Evolutionary conservation across 164 flowering plant genomes (phyloP).

Genomic region (Stephania japonica): DNA sequence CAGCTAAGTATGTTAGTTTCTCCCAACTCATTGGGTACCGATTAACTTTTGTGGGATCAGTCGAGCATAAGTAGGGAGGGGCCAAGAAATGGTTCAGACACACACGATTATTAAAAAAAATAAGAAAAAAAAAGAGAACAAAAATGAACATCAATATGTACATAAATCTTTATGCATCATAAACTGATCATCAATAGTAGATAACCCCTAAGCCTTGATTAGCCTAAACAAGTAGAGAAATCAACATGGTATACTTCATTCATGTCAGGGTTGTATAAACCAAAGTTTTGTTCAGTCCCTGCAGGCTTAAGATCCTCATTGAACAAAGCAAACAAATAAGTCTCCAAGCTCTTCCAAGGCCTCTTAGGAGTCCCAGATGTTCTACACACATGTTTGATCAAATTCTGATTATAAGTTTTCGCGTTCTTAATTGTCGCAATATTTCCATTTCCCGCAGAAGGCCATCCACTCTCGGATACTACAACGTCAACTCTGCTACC

Average conservation of each 20-base stretch:
- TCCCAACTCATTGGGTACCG: no score
- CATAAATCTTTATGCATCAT: no score
- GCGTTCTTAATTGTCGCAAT: conserved; percentile 8
- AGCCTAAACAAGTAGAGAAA: no score
- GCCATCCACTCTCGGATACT: conserved; percentile 13
- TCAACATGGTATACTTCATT: conserved; percentile 16
- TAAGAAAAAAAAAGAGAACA: no score
- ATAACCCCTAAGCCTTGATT: no score
- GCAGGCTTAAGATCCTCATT: conserved; percentile 12
- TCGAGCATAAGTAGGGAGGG: no score
- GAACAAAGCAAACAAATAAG: conserved; percentile 11
- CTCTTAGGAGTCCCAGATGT: conserved; percentile 9
- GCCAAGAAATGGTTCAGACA: no score
- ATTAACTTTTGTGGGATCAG: no score
- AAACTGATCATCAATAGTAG: no score
- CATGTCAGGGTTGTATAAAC: conserved; percentile 7
- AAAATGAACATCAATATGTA: no score
- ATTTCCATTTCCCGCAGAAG: conserved; percentile 11
- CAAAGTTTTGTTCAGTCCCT: conserved; percentile 8
- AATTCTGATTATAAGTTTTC: not conserved
- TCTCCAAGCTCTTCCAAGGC: conserved; percentile 5
- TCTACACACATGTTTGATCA: not conserved
- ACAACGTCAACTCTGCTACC: not conserved
- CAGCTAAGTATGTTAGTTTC: no score
- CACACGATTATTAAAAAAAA: no score